phyloP scores from a whole-genome alignment of 768 basidiomycete genomes.

The Boletus pseudopeckii region DNA sequence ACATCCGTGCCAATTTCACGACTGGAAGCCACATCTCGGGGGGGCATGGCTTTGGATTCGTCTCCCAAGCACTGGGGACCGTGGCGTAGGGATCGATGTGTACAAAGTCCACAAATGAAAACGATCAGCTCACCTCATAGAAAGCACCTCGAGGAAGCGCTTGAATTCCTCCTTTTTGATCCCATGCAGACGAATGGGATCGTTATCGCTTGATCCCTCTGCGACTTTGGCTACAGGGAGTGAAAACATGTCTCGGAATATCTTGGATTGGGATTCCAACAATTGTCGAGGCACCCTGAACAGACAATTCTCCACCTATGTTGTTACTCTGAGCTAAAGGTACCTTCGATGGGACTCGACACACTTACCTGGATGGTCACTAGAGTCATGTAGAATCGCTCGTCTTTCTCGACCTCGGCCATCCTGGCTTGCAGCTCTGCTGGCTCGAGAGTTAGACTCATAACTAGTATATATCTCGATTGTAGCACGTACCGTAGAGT shows the following conservation, averaged over 20 bases:
- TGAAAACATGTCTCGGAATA: conserved; percentile 28
- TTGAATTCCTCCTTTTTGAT: conserved; percentile 26
- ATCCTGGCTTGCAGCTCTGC: background rate
- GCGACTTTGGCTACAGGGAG: conserved; percentile 10
- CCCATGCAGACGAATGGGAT: conserved; percentile 24
- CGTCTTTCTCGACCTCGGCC: conserved; percentile 1
- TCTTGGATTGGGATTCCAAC: conserved; percentile 23
- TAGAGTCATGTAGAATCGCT: background rate
- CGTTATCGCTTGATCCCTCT: conserved; percentile 20
- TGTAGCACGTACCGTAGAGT: background rate
- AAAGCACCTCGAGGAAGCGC: conserved; percentile 23
- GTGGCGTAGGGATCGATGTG: background rate
- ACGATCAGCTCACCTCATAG: conserved; percentile 8
- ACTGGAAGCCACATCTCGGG: conserved; percentile 37
- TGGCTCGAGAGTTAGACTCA: background rate
- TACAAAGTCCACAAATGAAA: background rate
- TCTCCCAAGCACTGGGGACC: background rate
- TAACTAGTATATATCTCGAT: background rate
- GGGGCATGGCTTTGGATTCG: background rate
- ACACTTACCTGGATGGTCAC: conserved; percentile 13
- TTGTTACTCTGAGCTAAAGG: background rate
- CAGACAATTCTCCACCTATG: conserved; percentile 26
- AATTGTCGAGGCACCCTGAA: conserved; percentile 26
- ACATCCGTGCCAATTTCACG: conserved; percentile 39
- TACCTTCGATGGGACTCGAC: background rate